Base-by-base conservation (phyloP, 148 eudicot genomes). In the Pharnaceum exiguum region DNA sequence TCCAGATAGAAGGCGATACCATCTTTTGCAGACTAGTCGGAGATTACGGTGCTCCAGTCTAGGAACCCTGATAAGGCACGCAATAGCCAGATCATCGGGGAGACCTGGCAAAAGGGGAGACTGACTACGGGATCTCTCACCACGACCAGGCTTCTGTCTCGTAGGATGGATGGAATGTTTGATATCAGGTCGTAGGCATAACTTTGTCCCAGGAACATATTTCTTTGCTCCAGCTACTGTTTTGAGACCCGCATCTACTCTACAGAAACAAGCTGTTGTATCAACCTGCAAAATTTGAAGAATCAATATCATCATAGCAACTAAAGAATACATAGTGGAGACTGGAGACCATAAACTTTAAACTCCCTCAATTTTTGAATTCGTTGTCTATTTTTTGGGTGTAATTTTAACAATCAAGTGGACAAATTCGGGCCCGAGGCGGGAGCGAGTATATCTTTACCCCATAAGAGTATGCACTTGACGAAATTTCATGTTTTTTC, bases 1-100 rank as follows among this genome's bases (percentile, higher is more conserved):
- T 18, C 95, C 95, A 6, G 85, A 70, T 37, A 90, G 72, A 52
- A 90, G 83, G 27, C 91, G 86, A 59, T 84, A 72, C 97, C 97
- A 90, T 75, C 95, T 79, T 73, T 84, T 90, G 86, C 91, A 78
- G 46, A 86, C 95, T 39, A 84, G 70, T 11, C 95, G 84, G 18
- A 90, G 97, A 63, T 78, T 86, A 46, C 76, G 52, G 56, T 90
- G 95, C 51, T 86, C 91, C 25, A 73, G 43, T 61, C 97, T 63
- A 22, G 95, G 95, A 50, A 90, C 97, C 44, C 95, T 79, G 45
- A 86, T 84, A 55, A 90, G 67, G 82, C 97, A 90, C 57, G 97
- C 95, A 27, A 90, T 86, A 52, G 97, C 97, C 21, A 90, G 84
- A 66, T 90, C 97, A 62, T 86, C 95, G 1, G 97, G 97, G 32